Conservation (phyloP, 1,284 basidiomycete genomes). For the Cryptococcus sp. region DNA sequence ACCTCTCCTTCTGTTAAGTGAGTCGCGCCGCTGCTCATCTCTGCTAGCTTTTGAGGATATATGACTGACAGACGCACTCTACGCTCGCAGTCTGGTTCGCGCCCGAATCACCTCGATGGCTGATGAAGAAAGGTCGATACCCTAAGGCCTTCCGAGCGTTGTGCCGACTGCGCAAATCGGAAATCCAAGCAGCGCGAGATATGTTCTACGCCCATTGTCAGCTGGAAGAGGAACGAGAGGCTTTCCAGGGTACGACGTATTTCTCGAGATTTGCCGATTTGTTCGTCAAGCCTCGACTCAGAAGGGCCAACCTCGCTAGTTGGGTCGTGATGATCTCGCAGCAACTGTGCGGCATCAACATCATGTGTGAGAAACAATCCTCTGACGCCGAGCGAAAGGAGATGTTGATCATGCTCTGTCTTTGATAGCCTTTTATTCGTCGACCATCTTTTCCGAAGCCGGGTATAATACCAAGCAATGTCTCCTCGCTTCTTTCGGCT, state of each 20-base stretch:
- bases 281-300: conserved; percentile 65
- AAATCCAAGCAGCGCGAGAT: conserved; percentile 73
- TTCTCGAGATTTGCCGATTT: conserved; percentile 62
- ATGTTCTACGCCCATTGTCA: conserved; percentile 56
- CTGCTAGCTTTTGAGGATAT: background rate
- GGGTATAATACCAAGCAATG: conserved; percentile 43
- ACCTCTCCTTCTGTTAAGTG: conserved; percentile 59
- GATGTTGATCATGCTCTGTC: too few relatives aligned
- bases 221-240: conserved; percentile 47
- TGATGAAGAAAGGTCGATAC: conserved; percentile 70
- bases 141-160: conserved; percentile 66
- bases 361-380: conserved; percentile 54
- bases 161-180: conserved; percentile 63
- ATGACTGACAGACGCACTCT: background rate
- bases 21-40: background rate
- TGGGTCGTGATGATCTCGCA: conserved; percentile 65
- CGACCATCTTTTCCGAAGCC: conserved; percentile 64
- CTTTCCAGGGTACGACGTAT: conserved; percentile 49
- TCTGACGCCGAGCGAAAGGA: too few relatives aligned
- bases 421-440: conserved; percentile 56
- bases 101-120: conserved; percentile 67
- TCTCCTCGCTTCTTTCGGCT: conserved; percentile 64
- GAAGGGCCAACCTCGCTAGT: conserved; percentile 70
- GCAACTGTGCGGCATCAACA: conserved; percentile 53
- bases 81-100: conserved; percentile 59